Evolutionary conservation across 2,329 filamentous ascomycete genomes (phyloP).

Genomic region (Dactylellina haptotyla): DNA sequence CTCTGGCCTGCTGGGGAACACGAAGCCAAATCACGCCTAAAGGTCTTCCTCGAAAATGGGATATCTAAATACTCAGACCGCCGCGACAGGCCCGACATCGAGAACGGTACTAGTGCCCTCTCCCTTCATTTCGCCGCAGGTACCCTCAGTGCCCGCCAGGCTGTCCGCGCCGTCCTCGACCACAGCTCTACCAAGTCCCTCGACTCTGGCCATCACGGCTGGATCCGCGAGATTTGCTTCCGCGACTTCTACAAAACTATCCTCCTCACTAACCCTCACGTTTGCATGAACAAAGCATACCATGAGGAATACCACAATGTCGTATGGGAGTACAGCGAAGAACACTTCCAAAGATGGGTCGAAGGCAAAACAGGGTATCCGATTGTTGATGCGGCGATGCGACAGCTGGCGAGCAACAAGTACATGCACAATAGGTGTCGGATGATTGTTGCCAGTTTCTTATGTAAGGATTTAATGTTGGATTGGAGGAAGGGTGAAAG

Average conservation of each 20-base stretch:
- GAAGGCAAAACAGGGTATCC: slow-evolving; percentile 80
- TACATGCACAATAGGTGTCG: slow-evolving; percentile 88
- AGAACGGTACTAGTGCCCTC: slow-evolving; percentile 73
- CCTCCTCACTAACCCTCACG: slow-evolving; percentile 83
- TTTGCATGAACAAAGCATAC: slow-evolving; percentile 79
- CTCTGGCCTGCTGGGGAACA: slow-evolving; percentile 76
- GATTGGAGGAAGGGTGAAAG: slow-evolving; percentile 85
- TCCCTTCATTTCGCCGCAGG: slow-evolving; percentile 78
- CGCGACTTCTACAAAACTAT: slow-evolving; percentile 90
- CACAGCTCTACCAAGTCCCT: slow-evolving; percentile 68
- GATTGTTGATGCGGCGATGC: slow-evolving; percentile 87
- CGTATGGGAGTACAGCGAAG: slow-evolving; percentile 77
- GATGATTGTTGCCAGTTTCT: slow-evolving; percentile 84
- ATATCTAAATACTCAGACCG: slow-evolving; percentile 71
- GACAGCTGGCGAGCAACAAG: slow-evolving; percentile 74
- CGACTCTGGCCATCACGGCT: slow-evolving; percentile 57
- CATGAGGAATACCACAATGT: slow-evolving; percentile 87
- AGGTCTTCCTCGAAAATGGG: slow-evolving; percentile 74
- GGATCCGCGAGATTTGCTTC: slow-evolving; percentile 51
- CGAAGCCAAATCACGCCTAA: slow-evolving; percentile 72
- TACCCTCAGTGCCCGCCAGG: slow-evolving; percentile 74
- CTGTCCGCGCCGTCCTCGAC: slow-evolving; percentile 71
- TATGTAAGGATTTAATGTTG: slow-evolving; percentile 80
- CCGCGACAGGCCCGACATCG: slow-evolving; percentile 72
- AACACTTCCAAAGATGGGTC: slow-evolving; percentile 78